These are phyloP conservation scores for Prunus mume DNA, from an alignment of 306 rosid species.

Conservation along the genomic window DNA sequence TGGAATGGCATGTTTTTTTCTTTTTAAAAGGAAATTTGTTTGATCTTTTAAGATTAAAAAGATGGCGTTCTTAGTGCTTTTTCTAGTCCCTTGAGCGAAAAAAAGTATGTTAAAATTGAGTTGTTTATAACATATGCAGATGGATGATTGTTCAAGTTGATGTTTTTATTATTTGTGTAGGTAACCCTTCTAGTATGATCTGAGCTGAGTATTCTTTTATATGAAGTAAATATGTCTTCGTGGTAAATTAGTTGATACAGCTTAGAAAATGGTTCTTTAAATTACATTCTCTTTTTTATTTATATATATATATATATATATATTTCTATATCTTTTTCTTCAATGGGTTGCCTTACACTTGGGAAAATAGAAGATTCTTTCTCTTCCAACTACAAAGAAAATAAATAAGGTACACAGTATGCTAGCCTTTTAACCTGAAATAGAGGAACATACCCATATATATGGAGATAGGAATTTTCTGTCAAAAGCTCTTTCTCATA, in stretches of 20 bases:
- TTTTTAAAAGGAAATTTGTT: no score
- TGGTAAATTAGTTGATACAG: constrained; percentile 1
- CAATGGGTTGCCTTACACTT: no score
- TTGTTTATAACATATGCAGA: background rate
- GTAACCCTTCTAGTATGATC: background rate
- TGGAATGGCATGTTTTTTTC: no score
- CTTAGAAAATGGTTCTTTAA: background rate
- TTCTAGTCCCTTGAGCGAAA: background rate
- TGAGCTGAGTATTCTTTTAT: background rate
- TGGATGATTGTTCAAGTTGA: background rate
- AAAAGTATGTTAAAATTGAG: background rate
- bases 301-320: no score
- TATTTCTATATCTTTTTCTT: no score
- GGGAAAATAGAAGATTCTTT: no score
- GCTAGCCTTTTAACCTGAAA: background rate
- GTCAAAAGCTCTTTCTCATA: constrained; percentile 90
- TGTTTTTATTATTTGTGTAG: background rate
- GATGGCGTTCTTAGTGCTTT: background rate
- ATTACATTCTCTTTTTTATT: background rate
- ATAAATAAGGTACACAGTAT: background rate
- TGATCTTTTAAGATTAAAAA: background rate
- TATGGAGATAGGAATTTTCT: constrained; percentile 70
- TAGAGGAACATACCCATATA: constrained; percentile 57
- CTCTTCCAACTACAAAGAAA: no score
- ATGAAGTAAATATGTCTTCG: background rate